phyloP scores from a whole-genome alignment of 202 grass and related monocot genomes.

The Zoysia matrella region DNA sequence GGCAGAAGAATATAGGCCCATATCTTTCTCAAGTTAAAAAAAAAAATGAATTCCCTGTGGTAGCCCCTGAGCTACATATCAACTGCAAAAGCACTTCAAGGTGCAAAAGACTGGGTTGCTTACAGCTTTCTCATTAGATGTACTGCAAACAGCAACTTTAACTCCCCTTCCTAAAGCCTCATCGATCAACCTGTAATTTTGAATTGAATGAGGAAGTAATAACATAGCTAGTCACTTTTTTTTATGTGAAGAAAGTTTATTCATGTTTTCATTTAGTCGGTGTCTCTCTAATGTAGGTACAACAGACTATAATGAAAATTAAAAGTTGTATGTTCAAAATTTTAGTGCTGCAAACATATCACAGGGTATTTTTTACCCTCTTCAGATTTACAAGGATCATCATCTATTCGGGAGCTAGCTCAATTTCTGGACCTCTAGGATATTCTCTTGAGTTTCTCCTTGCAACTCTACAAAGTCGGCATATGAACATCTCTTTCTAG shows the following conservation, averaged over 20 bases:
- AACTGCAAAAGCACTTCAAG: background rate
- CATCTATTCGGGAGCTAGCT: too few relatives aligned
- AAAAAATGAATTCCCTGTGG: background rate
- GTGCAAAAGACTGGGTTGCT: slow-evolving; percentile 39
- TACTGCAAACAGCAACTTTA: slow-evolving; percentile 96
- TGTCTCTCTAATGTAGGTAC: background rate
- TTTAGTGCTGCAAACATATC: background rate
- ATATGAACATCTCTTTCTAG: too few relatives aligned
- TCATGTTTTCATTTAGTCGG: slow-evolving; percentile 15
- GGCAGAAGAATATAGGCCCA: background rate
- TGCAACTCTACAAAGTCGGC: too few relatives aligned
- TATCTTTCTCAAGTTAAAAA: slow-evolving; percentile 5
- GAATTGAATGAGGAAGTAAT: background rate
- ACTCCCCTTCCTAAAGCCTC: slow-evolving; percentile 83
- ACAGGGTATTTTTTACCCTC: too few relatives aligned
- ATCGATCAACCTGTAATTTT: slow-evolving; percentile 81
- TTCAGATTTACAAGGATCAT: too few relatives aligned
- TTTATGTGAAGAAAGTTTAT: background rate
- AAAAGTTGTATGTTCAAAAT: background rate
- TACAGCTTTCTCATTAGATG: slow-evolving; percentile 98
- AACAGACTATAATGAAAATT: background rate
- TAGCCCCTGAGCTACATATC: background rate
- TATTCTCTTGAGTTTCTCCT: too few relatives aligned
- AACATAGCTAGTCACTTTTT: background rate
- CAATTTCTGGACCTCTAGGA: too few relatives aligned